Percentiles rank a stretch among this genome's conserved stretches.
These are phyloP conservation scores for Pestalotiopsis sp. DNA, from an alignment of 2,329 filamentous ascomycete species.

Conservation along the genomic window DNA sequence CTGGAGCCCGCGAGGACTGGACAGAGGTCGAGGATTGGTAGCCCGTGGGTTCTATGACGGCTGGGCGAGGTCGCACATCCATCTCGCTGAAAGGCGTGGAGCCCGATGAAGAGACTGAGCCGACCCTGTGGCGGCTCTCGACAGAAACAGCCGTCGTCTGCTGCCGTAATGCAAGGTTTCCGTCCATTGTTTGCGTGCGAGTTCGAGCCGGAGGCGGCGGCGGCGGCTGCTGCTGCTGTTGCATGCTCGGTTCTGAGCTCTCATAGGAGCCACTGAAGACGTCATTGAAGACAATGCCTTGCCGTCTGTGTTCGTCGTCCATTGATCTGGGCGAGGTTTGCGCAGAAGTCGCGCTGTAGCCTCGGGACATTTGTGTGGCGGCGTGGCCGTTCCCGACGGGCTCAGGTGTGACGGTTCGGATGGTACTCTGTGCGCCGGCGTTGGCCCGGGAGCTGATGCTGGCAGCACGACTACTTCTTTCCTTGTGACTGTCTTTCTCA, in stretches of 20 bases:
- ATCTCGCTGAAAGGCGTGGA: conserved; percentile 54
- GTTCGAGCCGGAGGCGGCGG: conserved; percentile 45
- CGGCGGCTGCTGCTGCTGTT: conserved; percentile 31
- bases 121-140: conserved; percentile 65
- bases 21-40: conserved; percentile 43
- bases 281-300: conserved; percentile 65
- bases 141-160: conserved; percentile 35
- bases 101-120: conserved; percentile 68
- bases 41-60: conserved; percentile 44
- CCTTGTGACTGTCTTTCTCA: conserved; percentile 23
- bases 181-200: conserved; percentile 62
- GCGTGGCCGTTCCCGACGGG: conserved; percentile 36
- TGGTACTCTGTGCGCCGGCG: conserved; percentile 42
- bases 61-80: conserved; percentile 41
- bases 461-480: conserved; percentile 18
- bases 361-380: conserved; percentile 29
- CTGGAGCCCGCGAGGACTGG: conserved; percentile 33
- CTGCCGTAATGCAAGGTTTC: conserved; percentile 48
- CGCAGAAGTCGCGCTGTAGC: conserved; percentile 39
- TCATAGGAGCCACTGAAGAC: conserved; percentile 54
- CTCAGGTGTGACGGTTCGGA: conserved; percentile 71
- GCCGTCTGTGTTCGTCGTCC: conserved; percentile 49
- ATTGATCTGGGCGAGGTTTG: conserved; percentile 52
- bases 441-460: conserved; percentile 28
- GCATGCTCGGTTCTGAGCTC: conserved; percentile 43